phyloP scores from a whole-genome alignment of 768 basidiomycete genomes.

The Thelephora ganbajun region DNA sequence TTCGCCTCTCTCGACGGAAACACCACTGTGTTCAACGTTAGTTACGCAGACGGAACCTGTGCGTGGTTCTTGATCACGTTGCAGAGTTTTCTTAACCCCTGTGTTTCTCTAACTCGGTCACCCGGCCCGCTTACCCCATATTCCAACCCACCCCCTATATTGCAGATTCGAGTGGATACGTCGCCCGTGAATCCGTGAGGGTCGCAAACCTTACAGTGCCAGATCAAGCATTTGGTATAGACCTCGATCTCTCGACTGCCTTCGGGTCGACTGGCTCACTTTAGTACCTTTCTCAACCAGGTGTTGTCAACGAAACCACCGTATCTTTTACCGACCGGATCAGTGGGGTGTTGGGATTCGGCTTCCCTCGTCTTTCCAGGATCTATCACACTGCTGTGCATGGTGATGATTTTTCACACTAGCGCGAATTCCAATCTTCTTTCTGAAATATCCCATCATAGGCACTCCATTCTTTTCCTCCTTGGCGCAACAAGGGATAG shows the following conservation, averaged over 20 bases:
- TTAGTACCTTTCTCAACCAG: slow-evolving; percentile 19
- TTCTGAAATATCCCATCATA: slow-evolving; percentile 12
- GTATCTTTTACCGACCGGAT: slow-evolving; percentile 46
- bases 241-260: slow-evolving; percentile 3
- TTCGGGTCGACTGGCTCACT: not conserved
- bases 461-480: slow-evolving; percentile 56
- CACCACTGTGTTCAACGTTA: slow-evolving; percentile 39
- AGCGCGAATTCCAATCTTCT: slow-evolving; percentile 1
- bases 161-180: slow-evolving; percentile 53
- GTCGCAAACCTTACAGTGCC: slow-evolving; percentile 46
- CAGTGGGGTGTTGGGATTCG: slow-evolving; percentile 64
- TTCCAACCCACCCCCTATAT: not conserved
- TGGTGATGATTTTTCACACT: slow-evolving; percentile 23
- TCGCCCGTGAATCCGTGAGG: slow-evolving; percentile 49
- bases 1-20: slow-evolving; percentile 51
- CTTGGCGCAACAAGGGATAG: slow-evolving; percentile 44
- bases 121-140: not conserved
- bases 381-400: slow-evolving; percentile 32
- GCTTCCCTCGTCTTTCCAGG: slow-evolving; percentile 60
- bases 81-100: not conserved
- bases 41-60: slow-evolving; percentile 63
- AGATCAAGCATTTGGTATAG: slow-evolving; percentile 55
- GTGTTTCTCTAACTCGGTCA: not conserved
- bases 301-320: slow-evolving; percentile 46
- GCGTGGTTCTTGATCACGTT: slow-evolving; percentile 13